Conservation (phyloP, 768 basidiomycete species). For the Floccularia luteovirens region DNA sequence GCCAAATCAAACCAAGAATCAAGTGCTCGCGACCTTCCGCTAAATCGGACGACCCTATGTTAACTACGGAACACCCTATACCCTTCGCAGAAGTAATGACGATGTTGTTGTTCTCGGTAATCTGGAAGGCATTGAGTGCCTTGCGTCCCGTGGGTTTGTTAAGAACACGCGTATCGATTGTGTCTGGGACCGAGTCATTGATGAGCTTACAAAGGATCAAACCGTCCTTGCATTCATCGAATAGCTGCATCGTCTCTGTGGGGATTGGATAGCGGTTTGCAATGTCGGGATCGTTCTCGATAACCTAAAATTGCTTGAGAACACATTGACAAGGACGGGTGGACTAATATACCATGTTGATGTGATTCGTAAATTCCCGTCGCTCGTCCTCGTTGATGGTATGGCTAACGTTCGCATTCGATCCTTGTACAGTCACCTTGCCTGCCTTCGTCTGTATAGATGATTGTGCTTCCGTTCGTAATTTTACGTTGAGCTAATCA, state of each 20-base stretch:
- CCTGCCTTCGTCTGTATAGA: constrained; percentile 63
- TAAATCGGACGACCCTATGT: constrained; percentile 91
- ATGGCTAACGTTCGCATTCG: constrained; percentile 92
- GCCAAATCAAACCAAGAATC: constrained; percentile 98
- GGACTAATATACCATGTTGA: constrained; percentile 68
- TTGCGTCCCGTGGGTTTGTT: constrained; percentile 81
- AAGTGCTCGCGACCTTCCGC: constrained; percentile 93
- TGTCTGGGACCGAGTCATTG: constrained; percentile 99
- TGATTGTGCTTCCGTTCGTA: constrained; percentile 43
- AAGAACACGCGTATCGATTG: constrained; percentile 96
- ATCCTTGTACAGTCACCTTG: constrained; percentile 91
- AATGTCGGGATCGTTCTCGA: constrained; percentile 87
- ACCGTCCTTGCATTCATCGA: constrained; percentile 95
- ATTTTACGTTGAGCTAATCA: constrained; percentile 77
- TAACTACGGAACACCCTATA: constrained; percentile 97
- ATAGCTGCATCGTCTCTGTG: constrained; percentile 95
- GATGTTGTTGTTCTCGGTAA: constrained; percentile 99
- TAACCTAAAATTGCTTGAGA: constrained; percentile 53
- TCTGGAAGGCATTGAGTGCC: constrained; percentile 95
- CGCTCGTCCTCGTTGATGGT: constrained; percentile 97
- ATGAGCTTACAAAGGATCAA: constrained; percentile 96
- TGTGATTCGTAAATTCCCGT: constrained; percentile 95
- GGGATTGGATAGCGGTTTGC: constrained; percentile 83
- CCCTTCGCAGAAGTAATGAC: constrained; percentile 97
- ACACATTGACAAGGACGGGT: constrained; percentile 1